Evolutionary conservation across 176 grass and related monocot genomes (phyloP).

Genomic region (Eragrostis nindensis): DNA sequence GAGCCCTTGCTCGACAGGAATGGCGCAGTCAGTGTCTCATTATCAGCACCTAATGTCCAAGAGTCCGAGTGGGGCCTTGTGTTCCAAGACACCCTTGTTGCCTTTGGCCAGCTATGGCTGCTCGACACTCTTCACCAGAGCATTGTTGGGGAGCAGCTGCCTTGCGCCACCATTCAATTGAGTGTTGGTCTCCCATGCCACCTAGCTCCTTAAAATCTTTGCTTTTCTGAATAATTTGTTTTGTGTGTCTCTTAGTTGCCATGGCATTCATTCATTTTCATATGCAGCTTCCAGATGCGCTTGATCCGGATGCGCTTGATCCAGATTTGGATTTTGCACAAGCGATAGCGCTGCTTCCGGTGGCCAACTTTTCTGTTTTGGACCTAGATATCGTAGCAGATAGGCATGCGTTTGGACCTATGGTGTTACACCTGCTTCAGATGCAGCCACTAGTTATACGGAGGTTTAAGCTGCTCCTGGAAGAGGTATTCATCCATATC

Average conservation of each 20-base stretch:
- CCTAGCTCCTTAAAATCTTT: background rate
- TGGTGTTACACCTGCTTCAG: background rate
- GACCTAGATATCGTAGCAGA: background rate
- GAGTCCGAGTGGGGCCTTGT: background rate
- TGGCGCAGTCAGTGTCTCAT: background rate
- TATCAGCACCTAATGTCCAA: background rate
- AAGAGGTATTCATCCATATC: too few species aligned
- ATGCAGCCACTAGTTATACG: background rate
- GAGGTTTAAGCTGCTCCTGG: background rate
- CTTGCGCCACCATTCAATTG: background rate
- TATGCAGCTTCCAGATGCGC: background rate
- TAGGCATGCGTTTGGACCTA: background rate
- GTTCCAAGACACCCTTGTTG: background rate
- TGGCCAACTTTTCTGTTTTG: background rate
- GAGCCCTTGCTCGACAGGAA: background rate
- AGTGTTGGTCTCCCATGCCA: background rate
- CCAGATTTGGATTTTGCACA: background rate
- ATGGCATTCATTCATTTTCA: background rate
- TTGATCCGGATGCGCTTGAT: too few species aligned
- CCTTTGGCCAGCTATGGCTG: background rate
- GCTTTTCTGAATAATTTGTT: background rate
- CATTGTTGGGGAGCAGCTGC: background rate
- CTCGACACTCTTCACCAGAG: background rate
- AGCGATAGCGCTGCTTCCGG: background rate
- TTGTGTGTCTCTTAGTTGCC: background rate